phyloP scores from a whole-genome alignment of 148 eudicot species.

The Euryodendron excelsum region DNA sequence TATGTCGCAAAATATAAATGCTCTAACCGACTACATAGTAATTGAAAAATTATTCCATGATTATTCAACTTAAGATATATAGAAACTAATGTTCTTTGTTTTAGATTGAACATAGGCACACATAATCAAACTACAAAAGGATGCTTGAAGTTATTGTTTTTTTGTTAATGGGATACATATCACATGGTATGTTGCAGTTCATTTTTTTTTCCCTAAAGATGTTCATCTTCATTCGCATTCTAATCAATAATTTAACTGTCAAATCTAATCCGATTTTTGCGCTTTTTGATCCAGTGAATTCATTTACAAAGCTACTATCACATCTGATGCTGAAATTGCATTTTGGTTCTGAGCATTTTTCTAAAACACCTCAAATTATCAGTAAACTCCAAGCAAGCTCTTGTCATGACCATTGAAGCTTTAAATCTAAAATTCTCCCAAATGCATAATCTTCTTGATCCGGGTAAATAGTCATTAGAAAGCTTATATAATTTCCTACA shows the following conservation, averaged over 20 bases:
- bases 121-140: not conserved
- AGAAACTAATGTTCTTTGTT: too few species aligned
- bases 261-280: slow-evolving; percentile 24
- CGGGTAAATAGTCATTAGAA: slow-evolving; percentile 29
- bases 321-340: not conserved
- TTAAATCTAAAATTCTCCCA: slow-evolving; percentile 39
- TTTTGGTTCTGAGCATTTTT: not conserved
- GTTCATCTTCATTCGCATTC: slow-evolving; percentile 31
- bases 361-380: not conserved
- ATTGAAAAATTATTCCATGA: not conserved
- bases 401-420: slow-evolving; percentile 40
- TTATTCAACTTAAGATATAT: not conserved
- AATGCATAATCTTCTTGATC: not conserved
- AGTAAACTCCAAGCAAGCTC: slow-evolving; percentile 22
- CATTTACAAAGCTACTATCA: slow-evolving; percentile 25
- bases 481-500: slow-evolving; percentile 46
- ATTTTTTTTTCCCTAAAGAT: not conserved
- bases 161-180: not conserved
- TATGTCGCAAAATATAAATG: too few species aligned
- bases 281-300: slow-evolving; percentile 29
- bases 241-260: not conserved
- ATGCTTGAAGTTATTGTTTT: not conserved
- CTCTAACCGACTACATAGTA: not conserved
- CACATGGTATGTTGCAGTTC: not conserved
- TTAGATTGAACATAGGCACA: not conserved